A percentile compares a stretch with the other conserved stretches of the same genome.
Evolutionary conservation across 1,284 basidiomycete species (phyloP).

Genomic region (Puccinia hordei): DNA sequence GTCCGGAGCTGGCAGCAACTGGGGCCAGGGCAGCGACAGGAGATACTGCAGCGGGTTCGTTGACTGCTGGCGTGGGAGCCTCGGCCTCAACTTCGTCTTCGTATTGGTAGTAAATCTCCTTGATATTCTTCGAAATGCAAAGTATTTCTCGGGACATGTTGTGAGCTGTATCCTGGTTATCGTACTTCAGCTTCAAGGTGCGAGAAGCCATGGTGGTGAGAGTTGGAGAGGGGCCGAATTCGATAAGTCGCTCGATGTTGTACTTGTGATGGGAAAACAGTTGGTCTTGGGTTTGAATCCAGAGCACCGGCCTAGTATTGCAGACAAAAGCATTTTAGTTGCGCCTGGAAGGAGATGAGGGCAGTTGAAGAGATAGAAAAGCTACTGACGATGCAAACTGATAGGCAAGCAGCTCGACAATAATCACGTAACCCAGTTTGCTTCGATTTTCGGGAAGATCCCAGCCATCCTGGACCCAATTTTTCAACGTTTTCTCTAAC

Average conservation of each 20-base stretch:
- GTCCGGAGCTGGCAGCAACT: slow-evolving; percentile 60
- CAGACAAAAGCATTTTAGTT: background rate
- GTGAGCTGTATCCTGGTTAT: slow-evolving; percentile 80
- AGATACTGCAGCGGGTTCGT: slow-evolving; percentile 60
- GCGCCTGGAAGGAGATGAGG: background rate
- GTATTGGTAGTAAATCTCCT: slow-evolving; percentile 97
- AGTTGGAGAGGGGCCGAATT: slow-evolving; percentile 93
- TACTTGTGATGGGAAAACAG: slow-evolving; percentile 87
- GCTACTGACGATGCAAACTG: slow-evolving; percentile 67
- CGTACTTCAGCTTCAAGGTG: slow-evolving; percentile 94
- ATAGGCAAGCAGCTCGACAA: slow-evolving; percentile 94
- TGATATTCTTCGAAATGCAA: slow-evolving; percentile 91
- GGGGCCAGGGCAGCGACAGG: slow-evolving; percentile 60
- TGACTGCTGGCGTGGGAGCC: slow-evolving; percentile 30
- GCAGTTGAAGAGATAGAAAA: background rate
- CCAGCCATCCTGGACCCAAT: slow-evolving; percentile 93
- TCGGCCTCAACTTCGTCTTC: slow-evolving; percentile 71
- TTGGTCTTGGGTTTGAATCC: slow-evolving; percentile 65
- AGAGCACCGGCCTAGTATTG: slow-evolving; percentile 25
- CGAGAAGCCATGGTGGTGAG: slow-evolving; percentile 93
- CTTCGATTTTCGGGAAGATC: slow-evolving; percentile 77
- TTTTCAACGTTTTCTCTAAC: slow-evolving; percentile 85
- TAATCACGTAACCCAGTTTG: slow-evolving; percentile 88
- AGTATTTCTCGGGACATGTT: slow-evolving; percentile 78
- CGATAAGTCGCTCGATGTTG: slow-evolving; percentile 77